Evolutionary conservation across 129 eudicot genomes (phyloP), one percentile per base, ranked within the genome.

Genomic region (Helianthus tuberosus): DNA sequence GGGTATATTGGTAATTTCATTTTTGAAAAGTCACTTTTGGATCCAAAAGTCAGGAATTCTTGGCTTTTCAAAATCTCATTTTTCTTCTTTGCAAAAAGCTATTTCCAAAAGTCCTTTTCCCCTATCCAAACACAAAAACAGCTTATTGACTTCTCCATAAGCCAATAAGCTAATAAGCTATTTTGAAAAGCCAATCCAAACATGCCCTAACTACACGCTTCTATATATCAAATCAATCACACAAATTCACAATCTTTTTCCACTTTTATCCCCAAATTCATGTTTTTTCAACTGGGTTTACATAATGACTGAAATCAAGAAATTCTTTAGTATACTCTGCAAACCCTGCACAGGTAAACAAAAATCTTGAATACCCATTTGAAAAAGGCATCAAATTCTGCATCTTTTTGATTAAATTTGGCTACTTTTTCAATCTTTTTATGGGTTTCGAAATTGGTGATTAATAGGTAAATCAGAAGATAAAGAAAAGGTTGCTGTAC

Each of bases 401-500:
- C 32, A 53, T 36, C 11, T 72, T 29, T 77, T 59, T 25, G n/a
- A 59, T 11, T 11, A 25, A 29, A 9, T 59, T 11, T n/a, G 32
- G 13, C 12, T 20, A 17, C 14, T 72, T 43, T 25, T 46, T 8
- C 57, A 35, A 0, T 2, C 36, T 32, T 32, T 32, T 32, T 2
- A 32, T 39, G 47, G 47, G 72, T 32, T 75, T 64, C 43, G 68
- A 14, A 14, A 65, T 71, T 51, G 32, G 15, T 54, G 3, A 27
- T 25, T 32, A 57, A 55, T 43, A 75, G 89, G 81, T 47, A 38
- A 59, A 74, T 81, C 72, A 36, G 85, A 81, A n/a, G 88, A 83
- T 20, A 48, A 68, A 59, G 87, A 82, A 77, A 84, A 63, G 29
- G 77, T 86, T 69, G 95, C 82, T 65, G 91, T 75, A 25, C 85